Conservation (phyloP, 2,329 filamentous ascomycete genomes). For the Amauroascus verrucosus region DNA sequence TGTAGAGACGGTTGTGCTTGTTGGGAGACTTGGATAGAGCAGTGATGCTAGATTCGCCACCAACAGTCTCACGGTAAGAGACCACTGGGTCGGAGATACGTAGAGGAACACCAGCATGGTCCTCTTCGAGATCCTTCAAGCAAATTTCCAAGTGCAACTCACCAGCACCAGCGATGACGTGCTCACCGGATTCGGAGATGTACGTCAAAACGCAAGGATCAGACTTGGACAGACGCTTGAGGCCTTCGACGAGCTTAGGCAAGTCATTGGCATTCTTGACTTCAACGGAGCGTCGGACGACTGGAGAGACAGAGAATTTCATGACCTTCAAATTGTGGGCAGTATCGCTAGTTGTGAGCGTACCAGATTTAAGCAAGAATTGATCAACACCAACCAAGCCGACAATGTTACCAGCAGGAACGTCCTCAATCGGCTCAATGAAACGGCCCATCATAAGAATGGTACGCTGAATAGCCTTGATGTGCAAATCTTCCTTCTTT, state of each 20-base stretch:
- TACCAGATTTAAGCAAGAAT: slow-evolving; percentile 99
- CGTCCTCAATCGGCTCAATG: slow-evolving; percentile 97
- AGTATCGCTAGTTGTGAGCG: slow-evolving; percentile 90
- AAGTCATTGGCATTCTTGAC: slow-evolving; percentile 99
- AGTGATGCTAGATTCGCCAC: slow-evolving; percentile 75
- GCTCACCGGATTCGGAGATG: slow-evolving; percentile 89
- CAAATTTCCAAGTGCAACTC: slow-evolving; percentile 99
- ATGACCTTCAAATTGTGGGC: slow-evolving; percentile 99
- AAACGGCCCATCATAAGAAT: slow-evolving; percentile 99
- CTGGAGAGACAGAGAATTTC: slow-evolving; percentile 99
- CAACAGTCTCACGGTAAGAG: slow-evolving; percentile 95
- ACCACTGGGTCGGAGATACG: slow-evolving; percentile 97
- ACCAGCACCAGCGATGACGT: slow-evolving; percentile 97
- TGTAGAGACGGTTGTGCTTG: slow-evolving; percentile 99
- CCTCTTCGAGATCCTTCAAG: slow-evolving; percentile 98
- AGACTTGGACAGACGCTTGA: slow-evolving; percentile 99
- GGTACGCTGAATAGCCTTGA: slow-evolving; percentile 99
- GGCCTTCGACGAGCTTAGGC: slow-evolving; percentile 98
- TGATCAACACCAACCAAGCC: slow-evolving; percentile 99
- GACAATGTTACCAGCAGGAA: slow-evolving; percentile 98
- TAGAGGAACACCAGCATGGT: slow-evolving; percentile 97
- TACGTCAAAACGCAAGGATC: slow-evolving; percentile 93
- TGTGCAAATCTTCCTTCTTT: slow-evolving; percentile 97
- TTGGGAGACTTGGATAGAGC: slow-evolving; percentile 99
- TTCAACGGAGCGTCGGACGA: slow-evolving; percentile 96